A percentile compares a stretch with the other conserved stretches of the same genome.
Evolutionary conservation across 73 alveolate genomes (phyloP).

Genomic region (Paramecium octaurelia): DNA sequence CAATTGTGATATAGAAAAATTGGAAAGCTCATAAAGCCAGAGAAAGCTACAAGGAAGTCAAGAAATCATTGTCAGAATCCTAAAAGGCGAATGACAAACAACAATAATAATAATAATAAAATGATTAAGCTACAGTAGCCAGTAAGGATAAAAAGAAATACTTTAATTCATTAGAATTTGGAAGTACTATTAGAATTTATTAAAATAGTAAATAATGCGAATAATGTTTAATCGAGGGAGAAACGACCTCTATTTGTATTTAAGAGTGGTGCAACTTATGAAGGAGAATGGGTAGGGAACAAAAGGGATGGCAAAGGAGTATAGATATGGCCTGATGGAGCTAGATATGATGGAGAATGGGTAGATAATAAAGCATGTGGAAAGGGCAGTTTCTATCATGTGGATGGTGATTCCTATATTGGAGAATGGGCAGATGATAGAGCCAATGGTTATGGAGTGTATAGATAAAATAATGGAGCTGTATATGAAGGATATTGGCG

Average conservation of each 20-base stretch:
- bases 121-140: not conserved
- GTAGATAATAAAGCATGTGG: slow-evolving; percentile 85
- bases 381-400: slow-evolving; percentile 78
- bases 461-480: slow-evolving; percentile 81
- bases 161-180: not conserved
- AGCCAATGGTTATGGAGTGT: slow-evolving; percentile 87
- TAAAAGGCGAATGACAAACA: not conserved
- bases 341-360: slow-evolving; percentile 85
- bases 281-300: slow-evolving; percentile 78
- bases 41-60: not conserved
- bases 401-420: slow-evolving; percentile 73
- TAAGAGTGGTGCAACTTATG: slow-evolving; percentile 76
- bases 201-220: not conserved
- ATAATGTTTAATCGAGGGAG: not conserved
- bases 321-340: slow-evolving; percentile 92
- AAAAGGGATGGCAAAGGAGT: slow-evolving; percentile 90
- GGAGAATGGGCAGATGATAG: slow-evolving; percentile 87
- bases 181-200: not conserved
- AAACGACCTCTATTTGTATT: slow-evolving; percentile 58
- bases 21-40: slow-evolving; percentile 37
- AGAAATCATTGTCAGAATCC: not conserved
- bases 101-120: not conserved
- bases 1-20: not conserved
- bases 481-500: slow-evolving; percentile 81
- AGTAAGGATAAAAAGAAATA: slow-evolving; percentile 6